These are phyloP conservation scores for Mikania micrantha DNA, from an alignment of 129 eudicot genomes.

Conservation along the genomic window DNA sequence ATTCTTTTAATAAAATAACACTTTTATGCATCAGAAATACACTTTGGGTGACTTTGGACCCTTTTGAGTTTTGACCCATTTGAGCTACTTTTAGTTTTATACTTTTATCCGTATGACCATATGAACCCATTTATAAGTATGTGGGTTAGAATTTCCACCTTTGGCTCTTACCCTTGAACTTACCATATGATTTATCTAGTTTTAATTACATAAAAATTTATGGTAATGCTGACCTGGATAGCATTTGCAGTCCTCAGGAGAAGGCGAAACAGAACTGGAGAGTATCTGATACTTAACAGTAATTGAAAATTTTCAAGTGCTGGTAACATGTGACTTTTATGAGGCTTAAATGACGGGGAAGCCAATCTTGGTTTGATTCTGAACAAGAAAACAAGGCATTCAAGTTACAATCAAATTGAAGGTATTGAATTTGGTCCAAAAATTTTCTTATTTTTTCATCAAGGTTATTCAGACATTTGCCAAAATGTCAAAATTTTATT, in stretches of 20 bases:
- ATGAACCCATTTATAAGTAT: background rate
- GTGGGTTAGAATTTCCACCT: background rate
- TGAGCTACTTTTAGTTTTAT: background rate
- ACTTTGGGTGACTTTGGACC: background rate
- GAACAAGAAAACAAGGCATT: slow-evolving; percentile 22
- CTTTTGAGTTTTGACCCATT: background rate
- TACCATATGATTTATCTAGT: background rate
- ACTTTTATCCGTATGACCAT: background rate
- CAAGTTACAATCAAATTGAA: background rate
- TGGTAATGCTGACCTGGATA: slow-evolving; percentile 53
- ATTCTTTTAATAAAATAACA: background rate
- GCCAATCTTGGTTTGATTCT: slow-evolving; percentile 90
- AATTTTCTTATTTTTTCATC: background rate
- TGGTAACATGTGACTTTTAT: slow-evolving; percentile 55
- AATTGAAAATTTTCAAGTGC: slow-evolving; percentile 64
- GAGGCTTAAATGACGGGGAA: slow-evolving; percentile 75
- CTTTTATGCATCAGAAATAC: background rate
- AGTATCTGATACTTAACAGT: slow-evolving; percentile 73
- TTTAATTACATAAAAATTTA: background rate
- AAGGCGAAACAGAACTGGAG: slow-evolving; percentile 84
- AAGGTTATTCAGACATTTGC: background rate
- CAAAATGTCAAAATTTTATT: background rate
- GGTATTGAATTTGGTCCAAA: background rate
- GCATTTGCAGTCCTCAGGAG: slow-evolving; percentile 63
- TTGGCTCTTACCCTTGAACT: background rate